Base-by-base conservation (phyloP, 2,329 filamentous ascomycete species). In the Colletotrichum eleusines region DNA sequence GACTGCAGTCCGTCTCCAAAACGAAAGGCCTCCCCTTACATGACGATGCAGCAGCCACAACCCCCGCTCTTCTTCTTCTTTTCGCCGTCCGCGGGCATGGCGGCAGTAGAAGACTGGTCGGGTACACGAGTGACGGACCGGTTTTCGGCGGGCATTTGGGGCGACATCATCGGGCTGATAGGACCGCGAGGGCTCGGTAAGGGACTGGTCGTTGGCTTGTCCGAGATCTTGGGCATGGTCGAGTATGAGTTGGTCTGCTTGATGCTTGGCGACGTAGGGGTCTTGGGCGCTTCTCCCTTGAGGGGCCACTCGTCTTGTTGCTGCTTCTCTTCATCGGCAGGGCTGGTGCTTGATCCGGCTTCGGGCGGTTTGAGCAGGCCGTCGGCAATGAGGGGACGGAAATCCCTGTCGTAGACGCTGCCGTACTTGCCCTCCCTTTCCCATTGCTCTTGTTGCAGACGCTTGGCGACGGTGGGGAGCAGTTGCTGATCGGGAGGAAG, bases 401-500 rank as follows among this genome's bases (percentile, higher is more conserved):
- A 96, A 71, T 97, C 91, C 73, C 90, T 93, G 81, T 97, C 95
- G 78, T 97, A 98, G 33, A 92, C 87, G 70, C 89, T 93, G 4
- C 94, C 94, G 73, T 94, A 93, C 74, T 93, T 94, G 73, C 95
- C 95, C 80, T 98, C 94, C 75, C 91, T 93, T 81, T 97, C 94
- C 95, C 94, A 98, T 80, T 95, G 93, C 80, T 98, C 94, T 82
- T 98, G 95, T 80, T 96, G 93, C 80, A 98, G 87, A 66, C 94
- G 89, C 76, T 92, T 94, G 16, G 96, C 96, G 73, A 98, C 94
- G 0, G 96, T 98, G 0, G 96, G 96, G 14, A 99, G 89, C 63
- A 99, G 90, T 78, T 99, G 96, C 80, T 99, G 93, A 73, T 99
- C 96, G 0, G 94, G 96, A 7, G 96, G 96, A 42, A 99, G 85